Percentiles rank a stretch among this genome's conserved stretches.
phyloP scores from a whole-genome alignment of 1,139 yeast species.

The Pichia sp. region DNA sequence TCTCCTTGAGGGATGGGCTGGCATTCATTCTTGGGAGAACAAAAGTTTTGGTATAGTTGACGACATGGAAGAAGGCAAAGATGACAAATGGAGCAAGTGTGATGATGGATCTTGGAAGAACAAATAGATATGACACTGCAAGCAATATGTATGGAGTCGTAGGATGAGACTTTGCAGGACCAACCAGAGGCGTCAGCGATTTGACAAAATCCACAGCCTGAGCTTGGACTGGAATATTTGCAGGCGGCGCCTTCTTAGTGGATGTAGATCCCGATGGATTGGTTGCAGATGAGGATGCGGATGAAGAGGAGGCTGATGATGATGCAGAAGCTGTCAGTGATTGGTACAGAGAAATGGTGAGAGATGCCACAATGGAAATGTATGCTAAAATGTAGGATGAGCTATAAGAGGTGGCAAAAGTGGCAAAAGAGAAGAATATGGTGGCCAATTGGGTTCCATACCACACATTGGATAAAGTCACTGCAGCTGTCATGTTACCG shows the following conservation, averaged over 20 bases:
- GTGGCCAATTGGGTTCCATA: constrained; percentile 68
- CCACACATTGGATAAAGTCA: constrained; percentile 49
- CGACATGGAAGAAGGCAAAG: constrained; percentile 66
- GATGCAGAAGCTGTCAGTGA: constrained; percentile 12
- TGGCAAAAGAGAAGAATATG: constrained; percentile 46
- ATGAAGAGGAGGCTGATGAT: background rate
- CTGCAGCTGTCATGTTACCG: too few species aligned
- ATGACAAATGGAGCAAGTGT: constrained; percentile 60
- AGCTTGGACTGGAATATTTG: constrained; percentile 37
- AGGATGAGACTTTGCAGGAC: constrained; percentile 48
- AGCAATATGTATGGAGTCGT: constrained; percentile 57
- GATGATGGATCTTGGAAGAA: constrained; percentile 45
- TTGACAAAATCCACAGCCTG: constrained; percentile 52
- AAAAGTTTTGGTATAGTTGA: constrained; percentile 58
- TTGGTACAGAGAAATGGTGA: constrained; percentile 71
- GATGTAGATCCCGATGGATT: background rate
- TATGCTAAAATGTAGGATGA: constrained; percentile 57
- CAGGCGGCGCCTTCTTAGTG: background rate
- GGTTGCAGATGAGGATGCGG: background rate
- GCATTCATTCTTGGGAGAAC: constrained; percentile 61
- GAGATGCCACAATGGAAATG: constrained; percentile 61
- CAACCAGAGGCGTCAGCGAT: constrained; percentile 42
- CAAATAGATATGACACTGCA: constrained; percentile 58
- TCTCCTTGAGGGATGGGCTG: constrained; percentile 31
- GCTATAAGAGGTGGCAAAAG: constrained; percentile 41